Evolutionary conservation across 2,329 filamentous ascomycete species (phyloP), one percentile per base, ranked within the genome.

Genomic region (Alternaria sp.): DNA sequence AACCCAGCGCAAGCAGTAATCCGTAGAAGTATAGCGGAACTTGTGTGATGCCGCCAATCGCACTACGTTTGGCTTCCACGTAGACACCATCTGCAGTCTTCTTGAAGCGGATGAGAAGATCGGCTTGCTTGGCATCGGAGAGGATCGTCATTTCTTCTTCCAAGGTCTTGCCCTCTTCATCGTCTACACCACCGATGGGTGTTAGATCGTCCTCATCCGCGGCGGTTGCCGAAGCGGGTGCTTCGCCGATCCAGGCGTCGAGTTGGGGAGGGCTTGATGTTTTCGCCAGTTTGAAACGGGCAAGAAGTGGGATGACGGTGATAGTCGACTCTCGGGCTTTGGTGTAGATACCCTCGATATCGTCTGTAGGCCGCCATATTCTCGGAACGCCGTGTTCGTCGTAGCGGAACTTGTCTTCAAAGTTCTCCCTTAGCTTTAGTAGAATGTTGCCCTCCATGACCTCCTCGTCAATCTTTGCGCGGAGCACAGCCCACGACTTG

Each of bases 341-440:
- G 34, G 93, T 97, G 79, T 98, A 99, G 40, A 96, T 83, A 44
- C 94, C 93, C 80, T 99, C 95, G 61, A 99, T 99, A 73, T 99
- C 95, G 75, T 99, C 95, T 2, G 90, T 93, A 1, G 95, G 95
- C 24, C 93, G 88, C 95, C 95, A 99, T 78, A 99, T 97, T 59
- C 95, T 86, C 5, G 95, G 95, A 4, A 99, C 95, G 26, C 95
- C 95, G 6, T 88, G 88, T 59, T 97, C 93, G 71, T 99, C 95
- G 72, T 99, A 99, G 64, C 95, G 90, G 85, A 99, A 99, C 79
- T 97, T 97, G 81, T 99, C 95, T 79, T 99, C 95, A 68, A 99
- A 99, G 81, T 97, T 98, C 78, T 99, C 95, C 34, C 95, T 88
- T 51, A 99, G 86, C 82, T 99, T 99, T 68, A 98, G 84, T 33